Conservation (phyloP, 2,329 filamentous ascomycete genomes). For the Aurifilum marmelostoma region DNA sequence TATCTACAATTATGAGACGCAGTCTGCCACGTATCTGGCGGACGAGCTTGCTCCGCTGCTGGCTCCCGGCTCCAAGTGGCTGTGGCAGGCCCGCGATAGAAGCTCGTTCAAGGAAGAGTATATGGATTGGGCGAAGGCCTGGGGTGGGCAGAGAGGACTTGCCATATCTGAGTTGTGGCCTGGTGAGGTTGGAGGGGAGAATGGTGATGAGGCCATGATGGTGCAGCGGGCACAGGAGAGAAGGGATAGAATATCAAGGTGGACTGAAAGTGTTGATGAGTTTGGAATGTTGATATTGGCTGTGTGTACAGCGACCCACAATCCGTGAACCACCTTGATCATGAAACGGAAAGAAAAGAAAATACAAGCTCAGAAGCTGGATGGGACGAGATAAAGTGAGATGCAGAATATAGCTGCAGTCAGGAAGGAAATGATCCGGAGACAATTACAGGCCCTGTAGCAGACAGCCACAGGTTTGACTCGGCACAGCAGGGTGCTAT, state of each 20-base stretch:
- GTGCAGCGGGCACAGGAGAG: not conserved
- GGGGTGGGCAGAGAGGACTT: not conserved
- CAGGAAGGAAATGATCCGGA: no score
- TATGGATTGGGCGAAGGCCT: not conserved
- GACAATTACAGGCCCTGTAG: not conserved
- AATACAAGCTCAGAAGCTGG: no score
- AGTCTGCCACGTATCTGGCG: slow-evolving; percentile 1
- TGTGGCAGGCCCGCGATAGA: slow-evolving; percentile 11
- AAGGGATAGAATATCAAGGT: not conserved
- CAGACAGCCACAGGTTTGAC: not conserved
- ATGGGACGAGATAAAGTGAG: no score
- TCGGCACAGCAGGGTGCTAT: not conserved
- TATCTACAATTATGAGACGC: slow-evolving; percentile 9
- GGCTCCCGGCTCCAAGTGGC: not conserved
- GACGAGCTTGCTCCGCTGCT: slow-evolving; percentile 15
- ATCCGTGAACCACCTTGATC: not conserved
- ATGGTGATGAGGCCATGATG: not conserved
- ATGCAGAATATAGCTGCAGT: no score
- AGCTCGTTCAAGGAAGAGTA: not conserved
- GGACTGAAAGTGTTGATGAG: slow-evolving; percentile 2
- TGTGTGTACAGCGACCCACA: slow-evolving; percentile 10
- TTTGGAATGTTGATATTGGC: slow-evolving; percentile 18
- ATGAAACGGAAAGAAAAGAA: not conserved
- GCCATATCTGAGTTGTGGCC: slow-evolving; percentile 1
- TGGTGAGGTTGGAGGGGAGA: not conserved